phyloP scores from a whole-genome alignment of 495 filamentous ascomycete species.

The Cairneyella variabilis region DNA sequence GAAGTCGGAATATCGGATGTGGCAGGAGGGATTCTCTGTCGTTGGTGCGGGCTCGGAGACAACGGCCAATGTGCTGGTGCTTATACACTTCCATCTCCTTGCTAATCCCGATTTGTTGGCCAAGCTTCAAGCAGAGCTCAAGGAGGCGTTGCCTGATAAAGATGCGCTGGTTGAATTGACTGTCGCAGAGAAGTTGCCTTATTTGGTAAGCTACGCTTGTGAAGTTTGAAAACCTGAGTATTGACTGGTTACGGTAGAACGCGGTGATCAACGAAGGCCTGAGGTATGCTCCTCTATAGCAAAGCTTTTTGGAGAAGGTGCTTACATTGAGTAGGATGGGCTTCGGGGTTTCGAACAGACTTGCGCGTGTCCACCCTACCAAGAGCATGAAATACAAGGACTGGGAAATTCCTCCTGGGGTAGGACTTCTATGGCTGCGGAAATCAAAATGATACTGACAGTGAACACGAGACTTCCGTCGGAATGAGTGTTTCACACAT shows the following conservation, averaged over 20 bases:
- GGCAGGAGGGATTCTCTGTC: slow-evolving; percentile 30
- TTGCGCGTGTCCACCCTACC: not conserved
- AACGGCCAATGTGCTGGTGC: slow-evolving; percentile 25
- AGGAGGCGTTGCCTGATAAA: slow-evolving; percentile 13
- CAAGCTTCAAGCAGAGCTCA: slow-evolving; percentile 30
- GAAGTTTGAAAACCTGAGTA: not conserved
- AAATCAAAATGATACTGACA: not conserved
- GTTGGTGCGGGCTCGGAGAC: slow-evolving; percentile 29
- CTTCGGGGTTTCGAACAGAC: not conserved
- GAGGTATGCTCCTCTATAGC: not conserved
- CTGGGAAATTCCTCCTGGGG: not conserved
- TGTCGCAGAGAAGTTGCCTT: slow-evolving; percentile 14
- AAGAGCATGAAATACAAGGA: not conserved
- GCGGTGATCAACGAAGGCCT: not conserved
- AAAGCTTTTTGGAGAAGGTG: not conserved
- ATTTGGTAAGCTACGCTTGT: not conserved
- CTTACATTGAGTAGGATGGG: not conserved
- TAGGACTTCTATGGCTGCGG: not conserved
- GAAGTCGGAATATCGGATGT: slow-evolving; percentile 27
- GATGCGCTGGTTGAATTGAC: slow-evolving; percentile 6
- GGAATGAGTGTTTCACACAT: not conserved
- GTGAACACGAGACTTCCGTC: not conserved
- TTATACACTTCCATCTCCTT: slow-evolving; percentile 32
- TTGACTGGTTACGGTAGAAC: not conserved
- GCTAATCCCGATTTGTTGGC: slow-evolving; percentile 24